Evolutionary conservation across 164 flowering plant species (phyloP).

Genomic region (Sedum album): DNA sequence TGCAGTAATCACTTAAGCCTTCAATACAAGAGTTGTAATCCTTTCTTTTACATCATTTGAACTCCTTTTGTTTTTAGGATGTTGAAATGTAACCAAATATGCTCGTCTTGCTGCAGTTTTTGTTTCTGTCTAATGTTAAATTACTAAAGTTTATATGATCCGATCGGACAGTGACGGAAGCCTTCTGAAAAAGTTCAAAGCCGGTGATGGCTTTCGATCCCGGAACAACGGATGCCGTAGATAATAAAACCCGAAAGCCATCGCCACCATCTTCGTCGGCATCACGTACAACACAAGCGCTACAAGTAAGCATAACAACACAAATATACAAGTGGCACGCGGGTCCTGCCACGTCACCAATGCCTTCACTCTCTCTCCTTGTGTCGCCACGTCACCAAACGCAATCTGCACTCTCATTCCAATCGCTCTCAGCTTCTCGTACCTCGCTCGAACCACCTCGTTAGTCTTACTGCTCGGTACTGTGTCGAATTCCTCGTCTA

Average conservation of each 20-base stretch:
- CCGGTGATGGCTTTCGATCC: conserved; percentile 70
- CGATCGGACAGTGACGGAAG: conserved; percentile 68
- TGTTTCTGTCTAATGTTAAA: too few species aligned
- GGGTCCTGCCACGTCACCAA: conserved; percentile 91
- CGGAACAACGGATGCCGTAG: conserved; percentile 81
- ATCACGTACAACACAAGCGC: conserved; percentile 58
- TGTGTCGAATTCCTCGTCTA: conserved; percentile 83
- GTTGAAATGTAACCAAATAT: too few species aligned
- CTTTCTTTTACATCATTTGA: too few species aligned
- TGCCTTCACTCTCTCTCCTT: conserved; percentile 72
- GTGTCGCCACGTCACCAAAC: conserved; percentile 75
- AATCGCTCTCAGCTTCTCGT: conserved; percentile 54
- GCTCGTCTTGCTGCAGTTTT: too few species aligned
- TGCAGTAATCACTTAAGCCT: too few species aligned
- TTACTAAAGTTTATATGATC: conserved; percentile 36
- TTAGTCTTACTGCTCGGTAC: conserved; percentile 44
- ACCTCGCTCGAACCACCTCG: conserved; percentile 49
- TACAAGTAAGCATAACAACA: conserved; percentile 46
- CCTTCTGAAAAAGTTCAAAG: conserved; percentile 66
- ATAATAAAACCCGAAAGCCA: conserved; percentile 74
- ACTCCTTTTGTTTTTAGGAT: too few species aligned
- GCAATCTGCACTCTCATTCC: conserved; percentile 64
- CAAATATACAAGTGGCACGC: conserved; percentile 73
- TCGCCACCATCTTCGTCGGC: conserved; percentile 75
- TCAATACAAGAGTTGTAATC: too few species aligned